Percentiles rank a stretch among this genome's conserved stretches.
phyloP scores from a whole-genome alignment of 805 yeast genomes.

The Wickerhamiella kurtzmanii region DNA sequence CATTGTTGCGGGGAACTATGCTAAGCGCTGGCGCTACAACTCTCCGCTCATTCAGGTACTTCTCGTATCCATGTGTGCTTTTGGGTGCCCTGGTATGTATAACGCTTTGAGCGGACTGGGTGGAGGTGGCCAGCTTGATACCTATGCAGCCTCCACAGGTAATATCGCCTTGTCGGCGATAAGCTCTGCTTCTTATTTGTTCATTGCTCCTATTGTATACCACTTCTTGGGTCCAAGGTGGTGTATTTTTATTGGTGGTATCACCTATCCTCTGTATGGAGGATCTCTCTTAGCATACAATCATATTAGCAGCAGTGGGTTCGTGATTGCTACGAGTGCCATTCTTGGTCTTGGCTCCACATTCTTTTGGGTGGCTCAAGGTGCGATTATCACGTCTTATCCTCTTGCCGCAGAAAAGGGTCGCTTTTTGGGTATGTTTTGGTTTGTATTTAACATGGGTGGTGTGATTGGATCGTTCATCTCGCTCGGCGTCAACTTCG shows the following conservation, averaged over 20 bases:
- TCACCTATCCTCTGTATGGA: slow-evolving; percentile 42
- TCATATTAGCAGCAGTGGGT: slow-evolving; percentile 36
- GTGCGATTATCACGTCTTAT: slow-evolving; percentile 42
- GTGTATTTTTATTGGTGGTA: slow-evolving; percentile 37
- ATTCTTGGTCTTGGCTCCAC: slow-evolving; percentile 43
- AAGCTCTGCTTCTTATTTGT: slow-evolving; percentile 21
- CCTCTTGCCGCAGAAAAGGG: slow-evolving; percentile 41
- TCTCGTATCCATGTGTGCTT: slow-evolving; percentile 21
- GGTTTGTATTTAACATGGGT: slow-evolving; percentile 51
- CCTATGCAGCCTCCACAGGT: slow-evolving; percentile 22
- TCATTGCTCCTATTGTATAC: slow-evolving; percentile 22
- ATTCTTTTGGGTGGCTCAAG: slow-evolving; percentile 47
- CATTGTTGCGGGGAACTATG: background rate
- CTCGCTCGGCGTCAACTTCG: slow-evolving; percentile 40
- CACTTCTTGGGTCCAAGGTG: slow-evolving; percentile 22
- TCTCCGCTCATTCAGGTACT: slow-evolving; percentile 19
- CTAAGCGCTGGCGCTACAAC: slow-evolving; percentile 7
- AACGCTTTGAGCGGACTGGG: slow-evolving; percentile 24
- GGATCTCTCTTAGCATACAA: slow-evolving; percentile 38
- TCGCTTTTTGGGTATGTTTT: slow-evolving; percentile 39
- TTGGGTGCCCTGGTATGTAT: slow-evolving; percentile 27
- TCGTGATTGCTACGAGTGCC: slow-evolving; percentile 45
- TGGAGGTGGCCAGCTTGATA: slow-evolving; percentile 24
- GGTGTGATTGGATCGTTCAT: slow-evolving; percentile 49
- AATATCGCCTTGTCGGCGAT: slow-evolving; percentile 22